Conservation (phyloP, 2,329 filamentous ascomycete species). For the Fusarium sp. region DNA sequence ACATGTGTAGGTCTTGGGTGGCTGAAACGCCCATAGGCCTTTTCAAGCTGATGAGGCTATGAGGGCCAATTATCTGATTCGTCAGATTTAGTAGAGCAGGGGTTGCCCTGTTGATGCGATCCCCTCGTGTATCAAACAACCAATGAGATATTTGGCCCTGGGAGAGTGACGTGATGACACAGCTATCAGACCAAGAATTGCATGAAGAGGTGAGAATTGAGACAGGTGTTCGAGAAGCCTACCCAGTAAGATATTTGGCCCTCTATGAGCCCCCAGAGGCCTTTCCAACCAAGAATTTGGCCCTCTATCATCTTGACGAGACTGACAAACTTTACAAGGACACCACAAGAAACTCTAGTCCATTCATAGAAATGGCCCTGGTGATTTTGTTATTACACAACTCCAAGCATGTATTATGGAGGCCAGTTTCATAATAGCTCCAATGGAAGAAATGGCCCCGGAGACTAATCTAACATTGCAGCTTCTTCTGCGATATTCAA, state of each 20-base stretch:
- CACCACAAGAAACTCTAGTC: neutral
- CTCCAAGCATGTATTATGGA: neutral
- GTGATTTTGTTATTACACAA: fast-evolving
- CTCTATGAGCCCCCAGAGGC: fast-evolving
- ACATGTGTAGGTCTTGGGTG: too few species aligned
- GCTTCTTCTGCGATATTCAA: too few species aligned
- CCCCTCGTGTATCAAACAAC: neutral
- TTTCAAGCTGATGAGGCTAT: neutral
- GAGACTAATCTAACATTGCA: fast-evolving
- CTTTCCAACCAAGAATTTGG: too few species aligned
- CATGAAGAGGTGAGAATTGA: too few species aligned
- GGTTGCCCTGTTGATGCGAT: fast-evolving
- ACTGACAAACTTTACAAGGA: too few species aligned
- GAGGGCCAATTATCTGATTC: neutral
- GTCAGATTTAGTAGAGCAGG: neutral
- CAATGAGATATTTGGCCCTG: neutral
- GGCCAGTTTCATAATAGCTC: neutral
- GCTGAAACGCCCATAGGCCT: neutral
- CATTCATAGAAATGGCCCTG: slow-evolving; percentile 1
- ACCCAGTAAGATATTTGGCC: neutral
- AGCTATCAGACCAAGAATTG: too few species aligned
- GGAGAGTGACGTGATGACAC: fast-evolving
- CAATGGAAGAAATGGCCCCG: neutral
- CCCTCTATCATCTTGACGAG: too few species aligned
- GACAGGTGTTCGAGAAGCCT: neutral